These are phyloP conservation scores for Xylariaceae sp. DNA, from an alignment of 2,329 filamentous ascomycete genomes.

Conservation along the genomic window DNA sequence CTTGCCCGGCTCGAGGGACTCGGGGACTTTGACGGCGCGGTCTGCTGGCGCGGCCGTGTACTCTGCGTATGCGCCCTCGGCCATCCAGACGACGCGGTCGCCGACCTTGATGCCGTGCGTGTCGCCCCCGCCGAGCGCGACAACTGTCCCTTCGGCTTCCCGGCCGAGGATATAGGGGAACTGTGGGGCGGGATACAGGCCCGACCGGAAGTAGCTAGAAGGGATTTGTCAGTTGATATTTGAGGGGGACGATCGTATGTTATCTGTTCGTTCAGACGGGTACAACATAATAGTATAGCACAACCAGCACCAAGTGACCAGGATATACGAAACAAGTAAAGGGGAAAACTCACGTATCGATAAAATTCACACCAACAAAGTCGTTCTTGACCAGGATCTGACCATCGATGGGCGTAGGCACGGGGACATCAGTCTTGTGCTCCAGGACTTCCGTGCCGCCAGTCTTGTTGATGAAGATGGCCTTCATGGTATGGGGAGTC, in stretches of 20 bases:
- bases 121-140: slow-evolving; percentile 50
- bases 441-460: slow-evolving; percentile 68
- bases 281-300: neutral
- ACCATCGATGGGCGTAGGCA: slow-evolving; percentile 62
- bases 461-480: slow-evolving; percentile 64
- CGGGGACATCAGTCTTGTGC: slow-evolving; percentile 63
- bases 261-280: no score
- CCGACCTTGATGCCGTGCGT: slow-evolving; percentile 55
- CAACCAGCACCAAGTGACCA: no score
- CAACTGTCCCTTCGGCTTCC: slow-evolving; percentile 70
- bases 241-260: no score
- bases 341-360: slow-evolving; percentile 59
- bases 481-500: slow-evolving; percentile 65
- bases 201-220: slow-evolving; percentile 71
- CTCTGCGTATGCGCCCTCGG: slow-evolving; percentile 48
- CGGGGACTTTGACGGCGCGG: slow-evolving; percentile 59
- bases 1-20: slow-evolving; percentile 51
- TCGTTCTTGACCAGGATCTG: slow-evolving; percentile 78
- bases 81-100: slow-evolving; percentile 67
- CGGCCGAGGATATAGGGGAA: slow-evolving; percentile 74
- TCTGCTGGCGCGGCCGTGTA: slow-evolving; percentile 49
- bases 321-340: no score
- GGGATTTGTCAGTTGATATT: slow-evolving; percentile 3
- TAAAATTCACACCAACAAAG: slow-evolving; percentile 78
- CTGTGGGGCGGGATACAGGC: slow-evolving; percentile 64